Percentiles rank a stretch among this genome's conserved stretches.
Evolutionary conservation across 441 rosid genomes (phyloP).

Genomic region (Sinapis alba): DNA sequence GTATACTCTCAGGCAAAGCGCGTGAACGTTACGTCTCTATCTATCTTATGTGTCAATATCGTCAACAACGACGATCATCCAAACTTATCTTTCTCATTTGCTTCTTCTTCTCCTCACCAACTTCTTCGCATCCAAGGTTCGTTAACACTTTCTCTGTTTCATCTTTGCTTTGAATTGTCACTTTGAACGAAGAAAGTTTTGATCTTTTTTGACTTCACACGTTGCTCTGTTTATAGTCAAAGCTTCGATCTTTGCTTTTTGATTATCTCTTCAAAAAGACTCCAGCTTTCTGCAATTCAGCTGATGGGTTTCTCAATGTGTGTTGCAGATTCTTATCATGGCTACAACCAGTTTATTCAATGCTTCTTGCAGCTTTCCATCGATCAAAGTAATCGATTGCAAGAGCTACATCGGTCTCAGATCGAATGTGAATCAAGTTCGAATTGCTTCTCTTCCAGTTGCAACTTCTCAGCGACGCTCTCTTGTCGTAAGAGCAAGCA

Average conservation of each 20-base stretch:
- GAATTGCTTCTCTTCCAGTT: slow-evolving; percentile 36
- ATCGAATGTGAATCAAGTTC: slow-evolving; percentile 27
- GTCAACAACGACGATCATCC: slow-evolving; percentile 19
- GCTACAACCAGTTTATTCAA: slow-evolving; percentile 42
- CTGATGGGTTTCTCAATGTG: background rate
- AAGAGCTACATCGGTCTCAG: slow-evolving; percentile 41
- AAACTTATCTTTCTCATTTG: slow-evolving; percentile 25
- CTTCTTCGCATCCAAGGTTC: slow-evolving; percentile 7
- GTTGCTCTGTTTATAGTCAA: slow-evolving; percentile 6
- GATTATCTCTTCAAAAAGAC: background rate
- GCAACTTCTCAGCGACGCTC: slow-evolving; percentile 35
- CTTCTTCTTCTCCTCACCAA: slow-evolving; percentile 4
- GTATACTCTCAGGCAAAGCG: slow-evolving; percentile 19
- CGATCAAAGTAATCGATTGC: slow-evolving; percentile 40
- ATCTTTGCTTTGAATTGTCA: background rate
- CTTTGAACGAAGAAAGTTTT: slow-evolving; percentile 4
- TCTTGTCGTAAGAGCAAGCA: slow-evolving; percentile 54
- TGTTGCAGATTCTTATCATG: slow-evolving; percentile 39
- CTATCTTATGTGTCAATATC: slow-evolving; percentile 20
- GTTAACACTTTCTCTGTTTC: slow-evolving; percentile 1
- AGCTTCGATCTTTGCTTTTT: background rate
- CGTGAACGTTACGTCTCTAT: slow-evolving; percentile 22
- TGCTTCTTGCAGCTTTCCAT: slow-evolving; percentile 37
- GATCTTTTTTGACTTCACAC: background rate
- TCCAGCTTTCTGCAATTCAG: background rate